Evolutionary conservation across 805 yeast genomes (phyloP).

Genomic region (Kluyveromyces wickerhamii): DNA sequence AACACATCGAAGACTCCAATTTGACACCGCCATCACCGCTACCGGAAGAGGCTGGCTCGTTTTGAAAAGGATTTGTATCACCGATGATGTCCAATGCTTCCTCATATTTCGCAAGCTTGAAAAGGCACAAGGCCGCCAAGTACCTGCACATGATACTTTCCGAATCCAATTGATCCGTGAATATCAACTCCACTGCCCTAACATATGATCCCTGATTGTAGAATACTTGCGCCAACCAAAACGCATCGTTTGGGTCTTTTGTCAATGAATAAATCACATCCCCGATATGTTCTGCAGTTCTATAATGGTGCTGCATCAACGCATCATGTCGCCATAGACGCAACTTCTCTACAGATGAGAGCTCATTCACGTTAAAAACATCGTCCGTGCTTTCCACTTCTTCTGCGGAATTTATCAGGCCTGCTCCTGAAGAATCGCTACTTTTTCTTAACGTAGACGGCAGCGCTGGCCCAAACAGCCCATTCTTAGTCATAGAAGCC

Average conservation of each 20-base stretch:
- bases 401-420: neutral
- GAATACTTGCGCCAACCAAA: constrained; percentile 91
- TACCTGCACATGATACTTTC: constrained; percentile 71
- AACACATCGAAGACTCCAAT: constrained; percentile 81
- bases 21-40: constrained; percentile 77
- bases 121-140: constrained; percentile 65
- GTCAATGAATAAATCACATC: constrained; percentile 83
- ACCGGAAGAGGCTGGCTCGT: constrained; percentile 29
- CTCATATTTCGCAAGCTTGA: constrained; percentile 70
- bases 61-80: constrained; percentile 65
- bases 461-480: constrained; percentile 22
- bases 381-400: constrained; percentile 9
- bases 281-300: constrained; percentile 84
- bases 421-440: constrained; percentile 17
- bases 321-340: constrained; percentile 94
- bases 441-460: constrained; percentile 28
- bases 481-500: constrained; percentile 21
- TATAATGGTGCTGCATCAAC: constrained; percentile 80
- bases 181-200: constrained; percentile 66
- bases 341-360: constrained; percentile 74
- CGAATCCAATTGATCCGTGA: constrained; percentile 44
- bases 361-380: constrained; percentile 21
- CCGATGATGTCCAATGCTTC: constrained; percentile 85
- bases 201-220: constrained; percentile 67
- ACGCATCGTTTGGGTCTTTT: constrained; percentile 85